Percentiles rank a stretch among this genome's conserved stretches.
Conservation (phyloP, 2,329 filamentous ascomycete species). For the Diplodia scrobiculata region DNA sequence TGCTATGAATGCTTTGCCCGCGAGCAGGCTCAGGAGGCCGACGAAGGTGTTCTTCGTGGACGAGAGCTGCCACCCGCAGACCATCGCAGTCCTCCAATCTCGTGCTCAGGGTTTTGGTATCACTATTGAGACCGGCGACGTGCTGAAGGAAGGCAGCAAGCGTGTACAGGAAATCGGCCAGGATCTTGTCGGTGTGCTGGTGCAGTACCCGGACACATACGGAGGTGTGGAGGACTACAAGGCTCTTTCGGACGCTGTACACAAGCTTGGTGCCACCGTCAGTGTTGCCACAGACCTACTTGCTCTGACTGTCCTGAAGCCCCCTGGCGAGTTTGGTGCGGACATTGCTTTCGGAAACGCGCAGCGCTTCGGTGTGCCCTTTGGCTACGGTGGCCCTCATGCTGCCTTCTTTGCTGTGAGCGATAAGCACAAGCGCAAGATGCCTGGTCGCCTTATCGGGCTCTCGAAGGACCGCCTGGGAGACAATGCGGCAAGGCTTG, state of each 20-base stretch:
- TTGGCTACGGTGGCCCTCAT: conserved; percentile 92
- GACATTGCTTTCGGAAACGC: conserved; percentile 94
- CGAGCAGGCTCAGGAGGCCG: conserved; percentile 69
- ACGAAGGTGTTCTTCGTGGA: conserved; percentile 86
- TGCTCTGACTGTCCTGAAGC: conserved; percentile 81
- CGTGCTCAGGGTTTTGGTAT: conserved; percentile 92
- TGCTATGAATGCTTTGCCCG: conserved; percentile 74
- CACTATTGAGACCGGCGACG: conserved; percentile 70
- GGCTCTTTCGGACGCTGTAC: conserved; percentile 71
- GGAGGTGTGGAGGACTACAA: conserved; percentile 78
- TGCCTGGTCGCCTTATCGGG: conserved; percentile 86
- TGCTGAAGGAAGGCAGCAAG: conserved; percentile 65
- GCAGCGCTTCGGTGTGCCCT: conserved; percentile 86
- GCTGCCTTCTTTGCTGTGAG: conserved; percentile 93
- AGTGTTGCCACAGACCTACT: conserved; percentile 88
- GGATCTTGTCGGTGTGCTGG: conserved; percentile 82
- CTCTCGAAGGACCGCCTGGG: conserved; percentile 89
- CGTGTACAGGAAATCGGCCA: conserved; percentile 73
- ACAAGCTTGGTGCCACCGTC: conserved; percentile 75
- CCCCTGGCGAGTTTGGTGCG: conserved; percentile 90
- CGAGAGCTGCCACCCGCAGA: conserved; percentile 79
- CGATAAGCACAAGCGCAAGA: conserved; percentile 91
- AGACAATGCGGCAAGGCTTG: conserved; percentile 76
- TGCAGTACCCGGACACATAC: conserved; percentile 92
- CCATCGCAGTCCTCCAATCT: conserved; percentile 77